phyloP scores from a whole-genome alignment of 129 eudicot genomes.

The Kitagawia praeruptora region DNA sequence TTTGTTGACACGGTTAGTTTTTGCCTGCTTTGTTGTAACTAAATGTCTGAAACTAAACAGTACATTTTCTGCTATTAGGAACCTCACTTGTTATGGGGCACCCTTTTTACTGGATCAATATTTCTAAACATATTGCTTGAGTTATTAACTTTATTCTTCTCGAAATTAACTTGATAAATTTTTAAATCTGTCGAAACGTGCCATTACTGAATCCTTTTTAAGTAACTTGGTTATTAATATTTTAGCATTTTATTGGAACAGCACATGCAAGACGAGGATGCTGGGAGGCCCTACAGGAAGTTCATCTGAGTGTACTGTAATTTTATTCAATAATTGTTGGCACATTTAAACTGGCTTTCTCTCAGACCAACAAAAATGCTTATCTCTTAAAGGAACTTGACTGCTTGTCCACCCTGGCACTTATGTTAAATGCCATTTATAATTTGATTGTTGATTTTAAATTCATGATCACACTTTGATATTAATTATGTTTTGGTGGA shows the following conservation, averaged over 20 bases:
- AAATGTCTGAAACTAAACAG: neutral
- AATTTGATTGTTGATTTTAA: neutral
- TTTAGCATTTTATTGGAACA: conserved; percentile 28
- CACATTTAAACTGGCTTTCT: conserved; percentile 19
- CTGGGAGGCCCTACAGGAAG: conserved; percentile 89
- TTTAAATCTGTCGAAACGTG: neutral
- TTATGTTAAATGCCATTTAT: neutral
- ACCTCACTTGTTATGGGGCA: neutral
- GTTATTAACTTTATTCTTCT: neutral
- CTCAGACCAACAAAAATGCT: conserved; percentile 7
- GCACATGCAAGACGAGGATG: conserved; percentile 99
- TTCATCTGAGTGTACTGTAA: conserved; percentile 32
- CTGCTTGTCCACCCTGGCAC: neutral
- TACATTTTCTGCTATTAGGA: neutral
- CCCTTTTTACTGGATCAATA: neutral
- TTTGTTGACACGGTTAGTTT: neutral
- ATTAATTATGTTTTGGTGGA: neutral
- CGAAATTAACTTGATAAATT: neutral
- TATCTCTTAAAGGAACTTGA: neutral
- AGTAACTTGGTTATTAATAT: neutral
- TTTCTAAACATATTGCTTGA: neutral
- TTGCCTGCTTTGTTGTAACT: neutral
- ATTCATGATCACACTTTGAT: neutral
- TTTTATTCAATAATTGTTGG: conserved; percentile 15
- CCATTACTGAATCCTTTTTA: neutral